Conservation (phyloP, 768 basidiomycete genomes). For the Podaxis sp. region DNA sequence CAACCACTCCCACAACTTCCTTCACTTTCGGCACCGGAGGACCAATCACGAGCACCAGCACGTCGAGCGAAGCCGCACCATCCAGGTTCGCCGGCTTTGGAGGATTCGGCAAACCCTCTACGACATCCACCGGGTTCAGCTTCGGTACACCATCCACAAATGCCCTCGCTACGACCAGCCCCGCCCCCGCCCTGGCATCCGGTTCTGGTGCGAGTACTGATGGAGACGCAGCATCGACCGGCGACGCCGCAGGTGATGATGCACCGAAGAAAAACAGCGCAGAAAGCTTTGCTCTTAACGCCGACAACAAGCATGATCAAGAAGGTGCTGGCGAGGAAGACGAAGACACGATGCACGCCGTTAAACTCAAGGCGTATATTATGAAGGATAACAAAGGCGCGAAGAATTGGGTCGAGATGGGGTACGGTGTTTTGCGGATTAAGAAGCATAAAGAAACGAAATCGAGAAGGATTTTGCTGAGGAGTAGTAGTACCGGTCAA, state of each 20-base stretch:
- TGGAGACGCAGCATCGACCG: slow-evolving; percentile 8
- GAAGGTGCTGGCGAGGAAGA: slow-evolving; percentile 83
- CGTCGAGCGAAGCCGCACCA: slow-evolving; percentile 15
- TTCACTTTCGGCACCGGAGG: slow-evolving; percentile 14
- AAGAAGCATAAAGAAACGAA: slow-evolving; percentile 71
- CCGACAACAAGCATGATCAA: slow-evolving; percentile 48
- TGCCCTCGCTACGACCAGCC: slow-evolving; percentile 28
- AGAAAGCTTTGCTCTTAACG: slow-evolving; percentile 10
- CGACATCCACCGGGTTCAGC: not conserved
- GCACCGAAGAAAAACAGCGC: not conserved
- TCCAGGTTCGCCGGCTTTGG: slow-evolving; percentile 28
- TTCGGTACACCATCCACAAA: slow-evolving; percentile 18
- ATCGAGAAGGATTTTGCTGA: slow-evolving; percentile 59
- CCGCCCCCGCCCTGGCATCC: slow-evolving; percentile 8
- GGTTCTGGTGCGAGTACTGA: slow-evolving; percentile 1
- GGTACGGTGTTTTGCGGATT: slow-evolving; percentile 66
- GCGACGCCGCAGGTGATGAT: slow-evolving; percentile 15
- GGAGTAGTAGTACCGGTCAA: slow-evolving; percentile 75
- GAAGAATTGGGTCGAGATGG: slow-evolving; percentile 63
- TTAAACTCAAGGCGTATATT: slow-evolving; percentile 62
- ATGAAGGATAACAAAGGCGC: slow-evolving; percentile 42
- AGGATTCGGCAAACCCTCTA: slow-evolving; percentile 29
- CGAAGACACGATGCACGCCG: slow-evolving; percentile 62
- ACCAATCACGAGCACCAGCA: not conserved
- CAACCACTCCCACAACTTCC: not conserved